Percentiles rank a stretch among this genome's conserved stretches.
These are phyloP conservation scores for Populus euphratica DNA, from an alignment of 345 rosid species.

Conservation along the genomic window DNA sequence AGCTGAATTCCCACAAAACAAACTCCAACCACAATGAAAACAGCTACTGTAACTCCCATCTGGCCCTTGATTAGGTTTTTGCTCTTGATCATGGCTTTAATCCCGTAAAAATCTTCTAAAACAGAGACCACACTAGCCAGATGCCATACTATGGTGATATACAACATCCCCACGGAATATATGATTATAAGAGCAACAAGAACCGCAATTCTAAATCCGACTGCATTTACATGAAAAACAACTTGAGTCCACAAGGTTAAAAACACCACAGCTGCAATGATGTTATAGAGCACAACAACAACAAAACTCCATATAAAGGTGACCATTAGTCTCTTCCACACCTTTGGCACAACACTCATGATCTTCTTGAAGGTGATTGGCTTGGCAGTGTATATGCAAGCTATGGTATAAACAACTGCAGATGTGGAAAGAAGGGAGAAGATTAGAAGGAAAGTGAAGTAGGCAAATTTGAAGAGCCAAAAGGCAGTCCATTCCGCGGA, in stretches of 20 bases:
- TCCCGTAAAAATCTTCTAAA: constrained; percentile 37
- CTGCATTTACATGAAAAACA: neutral
- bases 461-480: constrained; percentile 26
- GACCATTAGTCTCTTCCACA: constrained; percentile 43
- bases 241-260: neutral
- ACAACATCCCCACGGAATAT: constrained; percentile 32
- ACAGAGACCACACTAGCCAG: constrained; percentile 47
- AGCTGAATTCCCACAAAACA: constrained; percentile 6
- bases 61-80: constrained; percentile 39
- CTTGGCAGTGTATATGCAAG: constrained; percentile 33
- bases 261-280: neutral
- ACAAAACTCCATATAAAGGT: constrained; percentile 34
- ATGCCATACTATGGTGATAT: constrained; percentile 32
- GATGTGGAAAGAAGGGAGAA: constrained; percentile 46
- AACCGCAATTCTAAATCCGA: neutral
- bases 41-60: neutral
- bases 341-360: constrained; percentile 42
- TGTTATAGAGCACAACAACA: constrained; percentile 20
- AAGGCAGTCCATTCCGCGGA: constrained; percentile 24
- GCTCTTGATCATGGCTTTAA: constrained; percentile 39
- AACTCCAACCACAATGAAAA: neutral
- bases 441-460: constrained; percentile 26
- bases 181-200: neutral
- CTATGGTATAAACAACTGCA: constrained; percentile 51
- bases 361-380: constrained; percentile 31